A percentile compares a stretch with the other conserved stretches of the same genome.
phyloP scores from a whole-genome alignment of 805 yeast genomes.

The Spathaspora passalidarum region DNA sequence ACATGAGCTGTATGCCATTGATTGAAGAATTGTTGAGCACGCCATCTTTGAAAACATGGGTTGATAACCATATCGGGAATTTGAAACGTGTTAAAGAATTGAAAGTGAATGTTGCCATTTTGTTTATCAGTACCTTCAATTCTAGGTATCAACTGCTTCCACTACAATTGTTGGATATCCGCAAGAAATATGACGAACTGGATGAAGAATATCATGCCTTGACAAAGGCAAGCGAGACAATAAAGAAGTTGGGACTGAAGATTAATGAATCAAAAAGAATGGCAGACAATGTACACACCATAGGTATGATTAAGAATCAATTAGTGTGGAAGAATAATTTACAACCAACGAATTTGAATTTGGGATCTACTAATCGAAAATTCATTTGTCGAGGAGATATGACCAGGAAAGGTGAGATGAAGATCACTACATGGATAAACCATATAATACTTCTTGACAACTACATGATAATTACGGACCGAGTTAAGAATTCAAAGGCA shows the following conservation, averaged over 20 bases:
- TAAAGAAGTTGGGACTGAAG: slow-evolving; percentile 51
- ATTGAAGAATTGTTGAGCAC: slow-evolving; percentile 53
- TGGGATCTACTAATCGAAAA: slow-evolving; percentile 53
- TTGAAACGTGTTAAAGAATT: slow-evolving; percentile 47
- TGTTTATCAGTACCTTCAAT: slow-evolving; percentile 41
- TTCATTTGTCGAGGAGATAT: slow-evolving; percentile 59
- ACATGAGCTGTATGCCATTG: slow-evolving; percentile 60
- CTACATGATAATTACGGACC: slow-evolving; percentile 63
- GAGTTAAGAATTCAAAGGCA: slow-evolving; percentile 36
- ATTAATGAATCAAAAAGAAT: slow-evolving; percentile 62
- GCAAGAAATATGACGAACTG: slow-evolving; percentile 37
- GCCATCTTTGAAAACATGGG: slow-evolving; percentile 59
- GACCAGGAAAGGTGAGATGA: slow-evolving; percentile 59
- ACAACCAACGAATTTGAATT: slow-evolving; percentile 46
- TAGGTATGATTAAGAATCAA: slow-evolving; percentile 51
- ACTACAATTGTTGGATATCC: slow-evolving; percentile 58
- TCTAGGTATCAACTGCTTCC: slow-evolving; percentile 52
- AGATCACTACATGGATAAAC: slow-evolving; percentile 51
- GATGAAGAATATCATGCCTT: slow-evolving; percentile 53
- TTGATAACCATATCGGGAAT: slow-evolving; percentile 46
- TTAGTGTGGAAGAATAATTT: slow-evolving; percentile 50
- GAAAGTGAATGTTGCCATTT: slow-evolving; percentile 38
- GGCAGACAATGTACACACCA: slow-evolving; percentile 56
- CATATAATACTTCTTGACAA: slow-evolving; percentile 68
- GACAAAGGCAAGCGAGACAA: slow-evolving; percentile 50